Base-by-base conservation (phyloP, 352 stramenopile species). In the Phytophthora lateralis region DNA sequence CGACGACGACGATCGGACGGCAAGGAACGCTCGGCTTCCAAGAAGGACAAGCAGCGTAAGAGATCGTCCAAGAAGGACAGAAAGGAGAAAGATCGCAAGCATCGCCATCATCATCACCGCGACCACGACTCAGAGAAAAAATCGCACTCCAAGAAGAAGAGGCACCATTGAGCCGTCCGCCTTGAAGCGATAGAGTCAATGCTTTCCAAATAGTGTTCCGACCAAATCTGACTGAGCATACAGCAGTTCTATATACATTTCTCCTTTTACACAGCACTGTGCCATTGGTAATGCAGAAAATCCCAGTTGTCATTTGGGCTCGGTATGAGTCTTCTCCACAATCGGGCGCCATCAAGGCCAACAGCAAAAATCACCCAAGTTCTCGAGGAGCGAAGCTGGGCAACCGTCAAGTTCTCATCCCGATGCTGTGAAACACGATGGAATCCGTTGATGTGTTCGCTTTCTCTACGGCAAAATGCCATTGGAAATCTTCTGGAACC, bases 401-500 rank as follows among this genome's bases (percentile, higher is more conserved):
- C n/a, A n/a, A n/a, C n/a, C n/a, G n/a, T n/a, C n/a, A n/a, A n/a
- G 21, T 24, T 24, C 21, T 24, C 21, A 24, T 3, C 3, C 26
- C 27, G 27, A 32, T 32, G 27, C 11, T 3, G 4, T 39, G 34
- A 39, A 39, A 38, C 10, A n/a, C 11, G 49, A 58, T 46, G 38
- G 37, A 48, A 43, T 39, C 5, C 18, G 1, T 32, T 12, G 27
- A 32, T 32, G 12, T 52, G 42, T 10, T 52, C 4, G 20, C 5
- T 27, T 50, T 51, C 29, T 54, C 42, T 63, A 84, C 1, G 75
- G 65, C 51, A 72, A 65, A 67, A 96, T 96, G 27, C 89, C 89
- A 63, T 96, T 97, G 18, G 86, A 89, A 59, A 86, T 71, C 52
- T 80, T 91, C 66, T 97, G 89, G 71, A 94, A 97, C 71, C 75